These are phyloP conservation scores for Rosa persica DNA, from an alignment of 306 rosid genomes.

Conservation along the genomic window DNA sequence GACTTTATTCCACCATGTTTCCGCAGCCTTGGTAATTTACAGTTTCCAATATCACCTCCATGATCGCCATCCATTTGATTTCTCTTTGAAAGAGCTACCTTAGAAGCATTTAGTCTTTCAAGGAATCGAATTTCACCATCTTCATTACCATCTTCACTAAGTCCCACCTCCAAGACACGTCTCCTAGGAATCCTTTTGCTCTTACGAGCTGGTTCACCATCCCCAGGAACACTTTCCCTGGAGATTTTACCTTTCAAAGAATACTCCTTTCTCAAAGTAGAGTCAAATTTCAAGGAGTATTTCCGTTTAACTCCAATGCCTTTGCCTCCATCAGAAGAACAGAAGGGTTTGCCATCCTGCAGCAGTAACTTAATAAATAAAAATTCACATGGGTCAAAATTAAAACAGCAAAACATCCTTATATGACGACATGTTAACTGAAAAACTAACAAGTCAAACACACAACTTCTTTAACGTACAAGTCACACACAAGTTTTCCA, in stretches of 20 bases:
- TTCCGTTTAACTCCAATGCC: constrained; percentile 19
- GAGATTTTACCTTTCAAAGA: constrained; percentile 16
- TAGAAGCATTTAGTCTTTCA: constrained; percentile 33
- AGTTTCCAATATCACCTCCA: constrained; percentile 11
- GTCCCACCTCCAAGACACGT: constrained; percentile 26
- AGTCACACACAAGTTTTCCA: background rate
- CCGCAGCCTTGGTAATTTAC: constrained; percentile 16
- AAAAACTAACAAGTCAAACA: background rate
- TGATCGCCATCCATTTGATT: constrained; percentile 9
- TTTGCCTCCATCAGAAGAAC: constrained; percentile 24
- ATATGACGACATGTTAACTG: background rate
- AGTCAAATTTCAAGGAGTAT: constrained; percentile 15
- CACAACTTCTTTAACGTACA: background rate
- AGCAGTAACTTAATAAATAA: constrained; percentile 1
- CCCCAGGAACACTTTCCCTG: constrained; percentile 9
- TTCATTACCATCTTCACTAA: constrained; percentile 30
- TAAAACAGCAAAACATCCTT: background rate
- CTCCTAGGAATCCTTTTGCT: constrained; percentile 42
- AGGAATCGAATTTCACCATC: constrained; percentile 43
- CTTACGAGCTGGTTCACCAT: constrained; percentile 33
- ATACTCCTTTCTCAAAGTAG: constrained; percentile 15
- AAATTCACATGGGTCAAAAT: background rate
- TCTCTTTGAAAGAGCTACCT: constrained; percentile 13
- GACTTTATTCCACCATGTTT: constrained; percentile 28
- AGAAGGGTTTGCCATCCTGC: constrained; percentile 29